Evolutionary conservation across 2,329 filamentous ascomycete genomes (phyloP), one percentile per base, ranked within the genome.

Genomic region (Pseudocercospora ulei): DNA sequence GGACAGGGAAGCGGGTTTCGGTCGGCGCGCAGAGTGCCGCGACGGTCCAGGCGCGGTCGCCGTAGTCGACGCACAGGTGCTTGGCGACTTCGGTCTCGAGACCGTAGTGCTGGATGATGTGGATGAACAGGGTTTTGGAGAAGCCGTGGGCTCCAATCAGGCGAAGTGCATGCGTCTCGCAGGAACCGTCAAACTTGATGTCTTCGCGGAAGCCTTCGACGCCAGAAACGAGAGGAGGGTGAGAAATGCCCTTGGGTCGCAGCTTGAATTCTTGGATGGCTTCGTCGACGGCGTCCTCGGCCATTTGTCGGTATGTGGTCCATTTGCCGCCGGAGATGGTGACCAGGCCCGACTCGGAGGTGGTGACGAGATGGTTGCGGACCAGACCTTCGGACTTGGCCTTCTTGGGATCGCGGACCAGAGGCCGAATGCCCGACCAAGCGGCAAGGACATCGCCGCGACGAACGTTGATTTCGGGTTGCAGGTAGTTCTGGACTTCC

Each of bases 301-400:
- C 82, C 85, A 93, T 92, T 62, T 92, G 82, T 40, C 85, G 79
- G 65, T 92, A 92, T 1, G 85, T 92, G 2, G 85, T 92, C 85
- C 85, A 92, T 65, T 93, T 92, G 31, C 85, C 85, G 51, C 85
- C 85, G 17, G 83, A 83, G 56, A 83, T 87, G 20, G 85, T 93
- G 49, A 93, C 65, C 12, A 92, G 71, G 7, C 85, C 85, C 4
- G 82, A 84, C 1, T 72, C 62, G n/a, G 83, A 88, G 34, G 83
- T 71, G 44, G 84, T 80, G 51, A 92, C 75, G 27, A 93, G 70
- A 59, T 92, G 85, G 61, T 87, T 92, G 40, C 85, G 81, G 35
- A 92, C 85, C 11, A 93, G 75, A 16, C 84, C 86, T 62, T 92
- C 79, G 1, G 85, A 90, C 59, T 85, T 88, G 61, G 76, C 76